A percentile compares a stretch with the other conserved stretches of the same genome.
Conservation (phyloP, 2,329 filamentous ascomycete species). For the Magnaporthales sp. region DNA sequence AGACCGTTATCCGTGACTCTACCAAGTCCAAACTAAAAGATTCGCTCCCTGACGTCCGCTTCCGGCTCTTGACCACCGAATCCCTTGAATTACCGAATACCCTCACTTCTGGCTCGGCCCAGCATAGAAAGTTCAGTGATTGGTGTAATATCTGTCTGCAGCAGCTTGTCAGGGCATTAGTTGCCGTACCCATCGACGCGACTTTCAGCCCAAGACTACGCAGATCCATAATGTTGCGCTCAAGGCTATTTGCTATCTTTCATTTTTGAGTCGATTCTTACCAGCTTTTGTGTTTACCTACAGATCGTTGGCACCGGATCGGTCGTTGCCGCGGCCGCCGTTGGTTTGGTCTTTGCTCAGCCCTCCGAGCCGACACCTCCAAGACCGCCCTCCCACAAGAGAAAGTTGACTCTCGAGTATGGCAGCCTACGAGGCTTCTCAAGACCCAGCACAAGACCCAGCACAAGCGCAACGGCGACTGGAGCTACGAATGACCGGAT, state of each 20-base stretch:
- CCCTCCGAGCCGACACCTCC: slow-evolving; percentile 29
- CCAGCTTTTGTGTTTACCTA: slow-evolving; percentile 4
- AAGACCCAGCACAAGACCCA: slow-evolving; percentile 29
- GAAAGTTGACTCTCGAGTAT: slow-evolving; percentile 20
- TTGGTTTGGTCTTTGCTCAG: slow-evolving; percentile 51
- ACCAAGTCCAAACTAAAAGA: not conserved
- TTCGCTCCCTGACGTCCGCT: not conserved
- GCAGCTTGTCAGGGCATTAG: not conserved
- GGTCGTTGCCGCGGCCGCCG: slow-evolving; percentile 51
- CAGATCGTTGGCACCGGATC: slow-evolving; percentile 55
- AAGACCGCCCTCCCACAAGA: slow-evolving; percentile 22
- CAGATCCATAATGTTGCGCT: not conserved
- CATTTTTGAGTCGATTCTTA: not conserved
- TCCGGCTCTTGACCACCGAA: not conserved
- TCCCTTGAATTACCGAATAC: not conserved
- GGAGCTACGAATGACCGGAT: slow-evolving; percentile 21
- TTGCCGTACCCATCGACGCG: not conserved
- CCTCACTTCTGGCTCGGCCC: not conserved
- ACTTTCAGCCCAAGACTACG: not conserved
- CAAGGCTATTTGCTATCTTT: not conserved
- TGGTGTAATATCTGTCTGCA: not conserved
- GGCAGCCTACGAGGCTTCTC: slow-evolving; percentile 20
- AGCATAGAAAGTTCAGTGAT: not conserved
- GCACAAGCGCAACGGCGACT: slow-evolving; percentile 30
- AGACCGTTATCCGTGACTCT: not conserved